Conservation (phyloP, 495 filamentous ascomycete species). For the Glonium stellatum region DNA sequence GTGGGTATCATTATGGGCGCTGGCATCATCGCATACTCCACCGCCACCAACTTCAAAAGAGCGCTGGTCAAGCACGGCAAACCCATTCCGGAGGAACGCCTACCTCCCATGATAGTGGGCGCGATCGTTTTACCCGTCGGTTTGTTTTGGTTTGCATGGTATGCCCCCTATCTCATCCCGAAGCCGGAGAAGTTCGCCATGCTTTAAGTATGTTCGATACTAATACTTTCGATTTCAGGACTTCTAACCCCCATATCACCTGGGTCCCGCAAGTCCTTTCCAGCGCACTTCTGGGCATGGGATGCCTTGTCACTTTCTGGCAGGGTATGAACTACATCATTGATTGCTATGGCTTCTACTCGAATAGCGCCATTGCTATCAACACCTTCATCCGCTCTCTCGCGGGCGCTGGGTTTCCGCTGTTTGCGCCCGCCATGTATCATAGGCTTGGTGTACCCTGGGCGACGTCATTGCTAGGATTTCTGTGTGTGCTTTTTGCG, state of each 20-base stretch:
- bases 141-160: conserved; percentile 1
- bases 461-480: conserved; percentile 22
- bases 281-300: conserved; percentile 20
- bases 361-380: conserved; percentile 19
- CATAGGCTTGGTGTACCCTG: conserved; percentile 25
- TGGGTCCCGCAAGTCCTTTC: conserved; percentile 19
- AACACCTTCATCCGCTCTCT: conserved; percentile 23
- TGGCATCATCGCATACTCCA: conserved; percentile 21
- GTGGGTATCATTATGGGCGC: conserved; percentile 22
- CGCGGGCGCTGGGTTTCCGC: conserved; percentile 25
- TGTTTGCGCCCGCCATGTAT: conserved; percentile 27
- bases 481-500: conserved; percentile 21
- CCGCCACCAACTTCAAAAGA: conserved; percentile 24
- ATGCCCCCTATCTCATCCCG: background rate
- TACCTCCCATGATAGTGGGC: conserved; percentile 24
- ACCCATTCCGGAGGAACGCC: conserved; percentile 23
- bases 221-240: too few species aligned
- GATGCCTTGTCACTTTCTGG: conserved; percentile 26
- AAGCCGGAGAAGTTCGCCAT: too few species aligned
- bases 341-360: conserved; percentile 28
- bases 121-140: conserved; percentile 3
- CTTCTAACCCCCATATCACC: conserved; percentile 18
- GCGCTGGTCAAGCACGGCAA: conserved; percentile 26
- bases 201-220: too few species aligned
- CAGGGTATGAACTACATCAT: conserved; percentile 28